Conservation (phyloP, 2,329 filamentous ascomycete species). For the Fusarium citri region DNA sequence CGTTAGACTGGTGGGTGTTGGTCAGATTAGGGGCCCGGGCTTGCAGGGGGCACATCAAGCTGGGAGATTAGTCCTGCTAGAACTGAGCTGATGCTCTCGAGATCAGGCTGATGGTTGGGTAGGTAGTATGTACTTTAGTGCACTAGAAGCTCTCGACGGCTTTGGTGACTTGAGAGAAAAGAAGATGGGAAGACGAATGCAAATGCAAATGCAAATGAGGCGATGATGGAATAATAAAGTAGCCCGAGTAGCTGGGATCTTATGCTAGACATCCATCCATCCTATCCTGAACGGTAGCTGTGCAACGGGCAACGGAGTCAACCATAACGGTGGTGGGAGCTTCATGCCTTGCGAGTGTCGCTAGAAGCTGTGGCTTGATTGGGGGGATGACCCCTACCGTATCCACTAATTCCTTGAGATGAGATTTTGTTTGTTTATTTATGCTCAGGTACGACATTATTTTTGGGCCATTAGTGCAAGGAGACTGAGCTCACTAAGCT, state of each 20-base stretch:
- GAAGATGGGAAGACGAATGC: slow-evolving; percentile 10
- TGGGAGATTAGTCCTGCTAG: slow-evolving; percentile 43
- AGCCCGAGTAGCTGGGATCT: slow-evolving; percentile 29
- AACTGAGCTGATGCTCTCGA: slow-evolving; percentile 32
- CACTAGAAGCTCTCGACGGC: slow-evolving; percentile 5
- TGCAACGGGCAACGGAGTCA: slow-evolving; percentile 47
- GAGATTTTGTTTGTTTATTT: slow-evolving; percentile 54
- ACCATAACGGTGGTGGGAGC: slow-evolving; percentile 39
- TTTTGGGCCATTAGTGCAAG: slow-evolving; percentile 43
- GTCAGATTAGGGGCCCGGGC: slow-evolving; percentile 46
- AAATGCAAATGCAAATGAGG: slow-evolving; percentile 21
- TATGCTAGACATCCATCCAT: slow-evolving; percentile 25
- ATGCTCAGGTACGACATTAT: slow-evolving; percentile 45
- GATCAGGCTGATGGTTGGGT: slow-evolving; percentile 16
- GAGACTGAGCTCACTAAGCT: slow-evolving; percentile 22
- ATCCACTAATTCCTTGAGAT: slow-evolving; percentile 39
- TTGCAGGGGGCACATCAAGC: slow-evolving; percentile 38
- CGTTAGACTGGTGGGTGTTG: slow-evolving; percentile 33
- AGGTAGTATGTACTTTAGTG: neutral
- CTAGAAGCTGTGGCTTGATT: slow-evolving; percentile 39
- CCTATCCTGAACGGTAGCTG: slow-evolving; percentile 37
- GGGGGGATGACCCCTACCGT: slow-evolving; percentile 3
- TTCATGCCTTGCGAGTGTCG: slow-evolving; percentile 25
- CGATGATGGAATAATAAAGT: slow-evolving; percentile 41
- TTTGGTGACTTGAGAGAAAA: slow-evolving; percentile 1